Conservation (phyloP, 768 basidiomycete species). For the Termitomyces bulborhizus region DNA sequence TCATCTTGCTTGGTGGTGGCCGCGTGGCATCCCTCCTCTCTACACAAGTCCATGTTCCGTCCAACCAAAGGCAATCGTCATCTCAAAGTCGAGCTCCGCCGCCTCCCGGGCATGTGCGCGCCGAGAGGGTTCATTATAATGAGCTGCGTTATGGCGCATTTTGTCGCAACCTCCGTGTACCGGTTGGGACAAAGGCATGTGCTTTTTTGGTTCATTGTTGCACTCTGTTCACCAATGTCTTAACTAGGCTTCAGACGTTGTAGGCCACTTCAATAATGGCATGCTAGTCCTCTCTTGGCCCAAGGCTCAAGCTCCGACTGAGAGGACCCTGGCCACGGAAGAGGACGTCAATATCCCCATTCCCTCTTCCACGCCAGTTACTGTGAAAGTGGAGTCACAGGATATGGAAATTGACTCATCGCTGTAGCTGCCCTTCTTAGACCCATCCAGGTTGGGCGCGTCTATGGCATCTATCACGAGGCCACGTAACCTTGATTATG, state of each 20-base stretch:
- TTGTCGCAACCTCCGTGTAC: constrained; percentile 29
- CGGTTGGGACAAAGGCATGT: constrained; percentile 32
- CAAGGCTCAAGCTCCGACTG: neutral
- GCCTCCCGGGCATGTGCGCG: neutral
- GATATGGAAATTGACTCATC: constrained; percentile 7
- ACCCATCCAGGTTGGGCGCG: neutral
- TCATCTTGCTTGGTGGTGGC: constrained; percentile 10
- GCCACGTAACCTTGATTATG: neutral
- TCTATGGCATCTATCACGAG: neutral
- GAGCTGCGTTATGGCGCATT: constrained; percentile 43
- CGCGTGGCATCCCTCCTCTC: constrained; percentile 4
- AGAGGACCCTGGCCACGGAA: neutral
- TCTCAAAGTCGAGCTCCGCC: neutral
- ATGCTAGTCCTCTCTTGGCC: constrained; percentile 14
- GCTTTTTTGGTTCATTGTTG: neutral
- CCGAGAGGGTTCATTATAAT: constrained; percentile 13
- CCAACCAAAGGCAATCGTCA: neutral
- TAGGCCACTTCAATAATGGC: constrained; percentile 6
- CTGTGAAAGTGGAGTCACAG: constrained; percentile 9
- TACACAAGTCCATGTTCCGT: neutral
- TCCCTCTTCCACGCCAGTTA: neutral
- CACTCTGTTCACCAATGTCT: neutral
- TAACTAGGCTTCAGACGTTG: constrained; percentile 6
- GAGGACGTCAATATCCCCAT: constrained; percentile 3
- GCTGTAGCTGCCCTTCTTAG: neutral